Evolutionary conservation across 129 eudicot species (phyloP).

Genomic region (Silybum marianum): DNA sequence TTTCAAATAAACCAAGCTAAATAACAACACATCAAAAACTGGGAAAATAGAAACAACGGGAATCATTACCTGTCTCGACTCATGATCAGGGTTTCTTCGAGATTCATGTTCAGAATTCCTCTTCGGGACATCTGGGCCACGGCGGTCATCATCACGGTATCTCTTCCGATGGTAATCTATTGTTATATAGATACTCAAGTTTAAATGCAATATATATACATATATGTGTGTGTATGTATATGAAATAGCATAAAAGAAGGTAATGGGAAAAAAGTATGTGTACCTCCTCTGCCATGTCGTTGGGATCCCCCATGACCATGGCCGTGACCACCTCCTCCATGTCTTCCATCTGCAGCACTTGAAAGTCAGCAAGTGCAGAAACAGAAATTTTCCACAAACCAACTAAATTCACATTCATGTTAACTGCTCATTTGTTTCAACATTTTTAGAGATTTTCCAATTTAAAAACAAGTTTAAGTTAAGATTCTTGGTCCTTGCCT

Average conservation of each 20-base stretch:
- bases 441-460: neutral
- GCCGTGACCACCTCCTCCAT: constrained; percentile 49
- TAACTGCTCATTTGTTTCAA: neutral
- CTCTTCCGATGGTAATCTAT: constrained; percentile 79
- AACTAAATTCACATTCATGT: constrained; percentile 1
- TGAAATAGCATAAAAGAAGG: neutral
- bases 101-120: constrained; percentile 68
- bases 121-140: constrained; percentile 57
- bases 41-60: neutral
- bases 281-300: constrained; percentile 82
- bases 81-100: constrained; percentile 75
- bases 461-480: too few relatives aligned
- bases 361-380: neutral
- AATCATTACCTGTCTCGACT: constrained; percentile 75
- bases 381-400: neutral
- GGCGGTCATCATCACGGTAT: constrained; percentile 83
- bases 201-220: neutral
- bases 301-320: constrained; percentile 63
- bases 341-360: constrained; percentile 61
- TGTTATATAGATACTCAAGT: neutral
- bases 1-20: neutral
- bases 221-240: neutral
- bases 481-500: too few relatives aligned
- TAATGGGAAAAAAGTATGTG: neutral
- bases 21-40: neutral